phyloP scores from a whole-genome alignment of 345 rosid genomes.

The Hypericum androsaemum region DNA sequence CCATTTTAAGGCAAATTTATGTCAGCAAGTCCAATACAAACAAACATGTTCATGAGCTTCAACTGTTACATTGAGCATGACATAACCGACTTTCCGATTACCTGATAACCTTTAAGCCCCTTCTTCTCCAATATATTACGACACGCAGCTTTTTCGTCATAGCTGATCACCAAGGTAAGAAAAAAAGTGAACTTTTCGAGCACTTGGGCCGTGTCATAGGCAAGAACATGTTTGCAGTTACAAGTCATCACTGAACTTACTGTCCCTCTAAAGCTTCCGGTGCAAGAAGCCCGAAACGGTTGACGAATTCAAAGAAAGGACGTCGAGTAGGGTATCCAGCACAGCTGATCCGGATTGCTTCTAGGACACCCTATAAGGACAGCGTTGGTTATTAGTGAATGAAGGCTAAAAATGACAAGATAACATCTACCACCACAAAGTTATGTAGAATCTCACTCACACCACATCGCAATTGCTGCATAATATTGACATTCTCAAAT shows the following conservation, averaged over 20 bases:
- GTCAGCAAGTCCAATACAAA: too few species aligned
- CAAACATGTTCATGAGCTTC: too few species aligned
- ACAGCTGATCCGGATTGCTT: slow-evolving; percentile 94
- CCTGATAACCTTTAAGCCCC: slow-evolving; percentile 92
- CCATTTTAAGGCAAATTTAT: slow-evolving; percentile 13
- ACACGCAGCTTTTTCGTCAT: slow-evolving; percentile 68
- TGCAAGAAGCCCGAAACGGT: slow-evolving; percentile 78
- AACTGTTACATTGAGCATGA: too few species aligned
- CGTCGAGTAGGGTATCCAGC: slow-evolving; percentile 97
- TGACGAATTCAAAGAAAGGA: slow-evolving; percentile 83
- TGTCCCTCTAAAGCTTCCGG: slow-evolving; percentile 63
- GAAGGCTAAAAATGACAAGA: slow-evolving; percentile 9
- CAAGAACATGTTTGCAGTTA: too few species aligned
- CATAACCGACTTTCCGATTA: slow-evolving; percentile 18
- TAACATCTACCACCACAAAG: slow-evolving; percentile 10
- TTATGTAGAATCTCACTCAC: slow-evolving; percentile 39
- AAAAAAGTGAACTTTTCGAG: too few species aligned
- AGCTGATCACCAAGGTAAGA: slow-evolving; percentile 35
- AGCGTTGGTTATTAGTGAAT: slow-evolving; percentile 10
- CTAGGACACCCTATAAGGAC: slow-evolving; percentile 69
- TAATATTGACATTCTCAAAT: slow-evolving; percentile 87
- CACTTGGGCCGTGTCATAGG: too few species aligned
- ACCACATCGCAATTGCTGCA: slow-evolving; percentile 95
- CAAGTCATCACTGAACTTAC: slow-evolving; percentile 33
- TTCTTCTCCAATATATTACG: slow-evolving; percentile 68